Base-by-base conservation (phyloP, 2,329 filamentous ascomycete genomes). In the Penicillium thymicola region DNA sequence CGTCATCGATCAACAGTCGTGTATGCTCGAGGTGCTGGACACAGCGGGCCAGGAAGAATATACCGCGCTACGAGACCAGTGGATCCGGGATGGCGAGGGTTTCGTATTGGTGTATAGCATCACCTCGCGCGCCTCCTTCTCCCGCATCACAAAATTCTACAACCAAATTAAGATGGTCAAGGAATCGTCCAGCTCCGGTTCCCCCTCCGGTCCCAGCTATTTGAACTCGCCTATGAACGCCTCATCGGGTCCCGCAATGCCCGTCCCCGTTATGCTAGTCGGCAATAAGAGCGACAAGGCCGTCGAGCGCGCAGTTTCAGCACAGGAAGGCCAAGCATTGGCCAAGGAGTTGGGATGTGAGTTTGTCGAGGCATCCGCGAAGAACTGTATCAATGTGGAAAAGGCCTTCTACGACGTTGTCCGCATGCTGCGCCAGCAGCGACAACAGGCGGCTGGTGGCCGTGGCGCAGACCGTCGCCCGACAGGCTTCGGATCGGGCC, bases 371-470 rank as follows among this genome's bases (percentile, higher is more conserved):
- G 92, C 93, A 2, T 97, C 92, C 7, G 93, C 93, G 36, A 97
- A 97, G 80, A 97, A 96, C 74, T 96, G 92, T 78, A 92, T 97
- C 80, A 97, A 97, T 70, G 93, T 97, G 52, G 94, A 96, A 76
- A 97, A 96, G 81, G 93, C 92, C 32, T 97, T 99, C 72, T 97
- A 96, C 76, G 94, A 99, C 71, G 94, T 99, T 8, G 94, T 97
- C 53, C 82, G 94, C 65, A 90, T 94, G 74, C 80, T 99, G 63
- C 87, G 94, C 66, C 86, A 89, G 67, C 92, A 96, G 76, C 84
- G 90, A 68, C 87, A 90, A 64, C 75, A 76, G 41, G 61, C 71
- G 72, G 58, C 73, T 71, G 67, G 68, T 14, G 68, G 70, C 16
- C 69, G 71, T 51, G 53, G 66, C 18, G 67, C 72, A 46, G 74